Evolutionary conservation across 2,329 filamentous ascomycete species (phyloP).

Genomic region (Aspergillus fischeri): DNA sequence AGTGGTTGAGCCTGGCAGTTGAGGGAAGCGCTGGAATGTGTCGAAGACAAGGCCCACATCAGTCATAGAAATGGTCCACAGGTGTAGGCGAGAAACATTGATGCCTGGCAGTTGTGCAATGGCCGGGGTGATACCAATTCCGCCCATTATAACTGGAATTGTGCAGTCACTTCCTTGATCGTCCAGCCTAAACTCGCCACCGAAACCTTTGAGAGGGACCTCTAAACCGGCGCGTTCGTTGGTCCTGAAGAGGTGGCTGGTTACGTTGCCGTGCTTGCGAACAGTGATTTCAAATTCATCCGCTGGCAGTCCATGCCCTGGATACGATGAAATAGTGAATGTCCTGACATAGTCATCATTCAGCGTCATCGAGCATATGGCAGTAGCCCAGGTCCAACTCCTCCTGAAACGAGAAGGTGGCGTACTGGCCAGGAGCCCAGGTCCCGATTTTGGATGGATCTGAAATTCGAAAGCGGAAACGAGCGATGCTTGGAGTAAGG

Average conservation of each 20-base stretch:
- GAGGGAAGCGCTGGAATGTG: conserved; percentile 50
- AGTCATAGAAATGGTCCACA: conserved; percentile 63
- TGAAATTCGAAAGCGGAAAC: conserved; percentile 57
- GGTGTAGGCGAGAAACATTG: conserved; percentile 43
- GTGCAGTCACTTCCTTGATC: conserved; percentile 30
- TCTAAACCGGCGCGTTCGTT: conserved; percentile 54
- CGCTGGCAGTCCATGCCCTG: conserved; percentile 34
- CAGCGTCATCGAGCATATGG: conserved; percentile 78
- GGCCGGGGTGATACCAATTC: conserved; percentile 79
- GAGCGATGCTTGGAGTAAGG: conserved; percentile 63
- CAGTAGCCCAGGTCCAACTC: conserved; percentile 70
- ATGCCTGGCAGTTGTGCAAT: conserved; percentile 63
- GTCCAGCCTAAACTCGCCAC: conserved; percentile 56
- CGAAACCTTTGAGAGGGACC: conserved; percentile 68
- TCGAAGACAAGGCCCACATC: conserved; percentile 64
- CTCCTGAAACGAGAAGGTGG: conserved; percentile 66
- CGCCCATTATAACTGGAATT: conserved; percentile 66
- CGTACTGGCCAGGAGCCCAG: conserved; percentile 72
- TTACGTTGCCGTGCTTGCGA: conserved; percentile 65
- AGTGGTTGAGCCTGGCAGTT: conserved; percentile 50
- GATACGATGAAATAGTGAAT: conserved; percentile 70
- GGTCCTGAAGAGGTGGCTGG: conserved; percentile 59
- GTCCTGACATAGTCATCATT: conserved; percentile 84
- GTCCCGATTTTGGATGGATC: conserved; percentile 28
- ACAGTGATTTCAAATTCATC: conserved; percentile 68